A percentile compares a stretch with the other conserved stretches of the same genome.
phyloP scores from a whole-genome alignment of 2,329 filamentous ascomycete species.

The Curvularia sp. region DNA sequence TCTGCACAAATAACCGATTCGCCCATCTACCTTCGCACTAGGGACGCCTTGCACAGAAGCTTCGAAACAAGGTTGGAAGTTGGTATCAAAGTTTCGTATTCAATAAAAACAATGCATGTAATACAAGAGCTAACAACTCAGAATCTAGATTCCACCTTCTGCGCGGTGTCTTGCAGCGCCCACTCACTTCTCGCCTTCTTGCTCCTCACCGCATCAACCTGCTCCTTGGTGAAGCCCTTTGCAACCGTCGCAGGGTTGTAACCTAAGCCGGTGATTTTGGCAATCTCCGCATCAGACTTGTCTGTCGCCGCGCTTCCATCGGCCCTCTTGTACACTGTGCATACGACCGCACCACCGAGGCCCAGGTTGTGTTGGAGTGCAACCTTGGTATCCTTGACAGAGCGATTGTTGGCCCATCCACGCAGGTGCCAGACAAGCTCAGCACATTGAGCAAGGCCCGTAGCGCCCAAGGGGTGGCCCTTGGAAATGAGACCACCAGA shows the following conservation, averaged over 20 bases:
- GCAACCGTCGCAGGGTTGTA: slow-evolving; percentile 94
- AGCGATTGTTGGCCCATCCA: slow-evolving; percentile 93
- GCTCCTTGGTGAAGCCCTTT: slow-evolving; percentile 81
- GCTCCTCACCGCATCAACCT: slow-evolving; percentile 72
- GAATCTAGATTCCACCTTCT: slow-evolving; percentile 77
- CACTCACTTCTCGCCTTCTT: slow-evolving; percentile 72
- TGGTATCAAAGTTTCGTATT: too few species aligned
- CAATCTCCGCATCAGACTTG: slow-evolving; percentile 70
- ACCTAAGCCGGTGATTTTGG: slow-evolving; percentile 71
- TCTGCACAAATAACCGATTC: background rate
- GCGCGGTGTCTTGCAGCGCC: slow-evolving; percentile 77
- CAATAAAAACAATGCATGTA: background rate
- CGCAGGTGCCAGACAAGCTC: slow-evolving; percentile 95
- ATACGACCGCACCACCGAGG: slow-evolving; percentile 86
- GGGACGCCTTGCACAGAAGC: background rate
- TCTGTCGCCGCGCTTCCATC: slow-evolving; percentile 72
- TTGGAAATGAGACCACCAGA: slow-evolving; percentile 95
- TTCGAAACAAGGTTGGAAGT: background rate
- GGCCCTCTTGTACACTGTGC: slow-evolving; percentile 84
- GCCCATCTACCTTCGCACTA: background rate
- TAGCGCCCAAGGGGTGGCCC: slow-evolving; percentile 92
- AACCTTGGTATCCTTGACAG: slow-evolving; percentile 70
- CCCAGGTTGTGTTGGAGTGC: slow-evolving; percentile 94
- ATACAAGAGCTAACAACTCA: slow-evolving; percentile 34
- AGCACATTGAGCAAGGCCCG: slow-evolving; percentile 92